These are phyloP conservation scores for Exophiala mesophila DNA, from an alignment of 2,329 filamentous ascomycete species.

Conservation along the genomic window DNA sequence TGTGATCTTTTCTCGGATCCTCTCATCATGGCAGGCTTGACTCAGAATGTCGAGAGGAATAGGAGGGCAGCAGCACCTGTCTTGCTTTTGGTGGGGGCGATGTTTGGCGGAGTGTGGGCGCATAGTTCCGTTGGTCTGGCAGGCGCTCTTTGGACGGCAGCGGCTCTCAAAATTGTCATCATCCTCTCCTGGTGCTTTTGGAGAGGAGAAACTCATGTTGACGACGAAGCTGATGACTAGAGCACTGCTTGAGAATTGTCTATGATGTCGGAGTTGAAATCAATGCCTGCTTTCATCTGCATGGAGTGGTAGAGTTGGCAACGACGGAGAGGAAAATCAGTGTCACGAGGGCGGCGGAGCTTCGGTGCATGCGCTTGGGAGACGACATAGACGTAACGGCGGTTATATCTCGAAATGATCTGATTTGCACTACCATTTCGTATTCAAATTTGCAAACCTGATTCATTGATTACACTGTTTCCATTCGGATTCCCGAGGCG, in stretches of 20 bases:
- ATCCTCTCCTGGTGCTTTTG: slow-evolving; percentile 58
- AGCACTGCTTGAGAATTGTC: background rate
- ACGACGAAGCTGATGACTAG: background rate
- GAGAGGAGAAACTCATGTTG: slow-evolving; percentile 42
- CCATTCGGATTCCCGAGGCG: too few species aligned
- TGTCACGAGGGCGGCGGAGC: too few species aligned
- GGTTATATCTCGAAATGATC: too few species aligned
- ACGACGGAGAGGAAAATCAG: too few species aligned
- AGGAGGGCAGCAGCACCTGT: slow-evolving; percentile 48
- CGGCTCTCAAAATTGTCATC: slow-evolving; percentile 52
- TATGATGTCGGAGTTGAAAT: background rate
- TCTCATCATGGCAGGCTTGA: slow-evolving; percentile 37
- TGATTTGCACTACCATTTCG: too few species aligned
- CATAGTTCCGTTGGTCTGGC: slow-evolving; percentile 48
- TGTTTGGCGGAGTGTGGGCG: slow-evolving; percentile 52
- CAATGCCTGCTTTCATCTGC: background rate
- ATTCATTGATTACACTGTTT: too few species aligned
- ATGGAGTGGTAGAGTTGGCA: too few species aligned
- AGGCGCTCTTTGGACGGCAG: slow-evolving; percentile 58
- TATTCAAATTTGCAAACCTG: too few species aligned
- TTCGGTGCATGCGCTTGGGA: too few species aligned
- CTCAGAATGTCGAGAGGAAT: slow-evolving; percentile 50
- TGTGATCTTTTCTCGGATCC: slow-evolving; percentile 71
- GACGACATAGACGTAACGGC: too few species aligned
- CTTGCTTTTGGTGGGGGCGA: slow-evolving; percentile 50